These are phyloP conservation scores for Naganishia sp. DNA, from an alignment of 1,284 basidiomycete genomes.

Conservation along the genomic window DNA sequence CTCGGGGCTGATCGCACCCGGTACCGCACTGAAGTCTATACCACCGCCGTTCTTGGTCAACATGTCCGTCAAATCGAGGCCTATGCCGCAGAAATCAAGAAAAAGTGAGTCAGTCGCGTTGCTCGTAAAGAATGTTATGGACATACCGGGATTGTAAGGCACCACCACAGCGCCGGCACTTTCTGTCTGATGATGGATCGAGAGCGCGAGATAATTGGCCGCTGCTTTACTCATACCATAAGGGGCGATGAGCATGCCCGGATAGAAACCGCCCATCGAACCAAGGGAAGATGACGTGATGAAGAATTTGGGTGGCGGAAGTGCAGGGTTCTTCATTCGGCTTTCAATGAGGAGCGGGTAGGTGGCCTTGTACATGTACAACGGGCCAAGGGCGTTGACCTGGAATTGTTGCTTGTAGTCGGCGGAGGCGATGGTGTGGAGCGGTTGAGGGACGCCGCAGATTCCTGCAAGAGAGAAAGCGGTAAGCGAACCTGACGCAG, in stretches of 20 bases:
- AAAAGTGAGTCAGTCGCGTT: not conserved
- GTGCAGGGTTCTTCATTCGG: conserved; percentile 10
- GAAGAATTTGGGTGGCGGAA: conserved; percentile 32
- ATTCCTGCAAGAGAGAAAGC: not conserved
- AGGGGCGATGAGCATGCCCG: conserved; percentile 15
- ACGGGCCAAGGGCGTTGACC: conserved; percentile 36
- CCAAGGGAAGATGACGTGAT: conserved; percentile 32
- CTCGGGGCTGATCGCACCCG: not conserved
- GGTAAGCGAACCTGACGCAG: not conserved
- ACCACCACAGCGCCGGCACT: conserved; percentile 17
- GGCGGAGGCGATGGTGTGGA: not conserved
- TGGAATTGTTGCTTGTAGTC: conserved; percentile 20
- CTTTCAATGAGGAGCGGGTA: conserved; percentile 23
- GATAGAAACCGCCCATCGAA: conserved; percentile 5
- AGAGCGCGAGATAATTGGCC: conserved; percentile 32
- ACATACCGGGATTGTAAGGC: conserved; percentile 21
- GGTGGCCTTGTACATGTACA: conserved; percentile 35
- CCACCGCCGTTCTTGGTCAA: not conserved
- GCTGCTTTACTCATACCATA: conserved; percentile 37
- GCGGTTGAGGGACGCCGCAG: not conserved
- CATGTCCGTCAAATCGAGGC: conserved; percentile 12
- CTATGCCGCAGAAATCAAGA: not conserved
- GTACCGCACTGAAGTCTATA: not conserved
- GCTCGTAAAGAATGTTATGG: not conserved
- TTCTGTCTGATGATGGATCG: conserved; percentile 32